These are phyloP conservation scores for Ophiocordyceps camponoti-floridani DNA, from an alignment of 2,329 filamentous ascomycete genomes.

Conservation along the genomic window DNA sequence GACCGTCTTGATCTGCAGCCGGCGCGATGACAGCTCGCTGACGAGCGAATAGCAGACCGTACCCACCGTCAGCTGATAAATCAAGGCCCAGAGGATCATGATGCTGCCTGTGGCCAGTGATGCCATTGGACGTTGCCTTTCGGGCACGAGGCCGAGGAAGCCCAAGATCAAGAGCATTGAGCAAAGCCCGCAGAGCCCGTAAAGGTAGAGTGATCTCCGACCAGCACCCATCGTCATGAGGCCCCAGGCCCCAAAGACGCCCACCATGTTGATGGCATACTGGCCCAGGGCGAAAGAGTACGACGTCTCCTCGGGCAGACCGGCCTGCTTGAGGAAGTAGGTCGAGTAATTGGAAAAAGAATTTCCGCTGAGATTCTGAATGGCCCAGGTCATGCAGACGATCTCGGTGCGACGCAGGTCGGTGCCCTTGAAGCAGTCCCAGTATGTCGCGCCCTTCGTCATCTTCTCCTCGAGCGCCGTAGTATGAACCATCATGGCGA, in stretches of 20 bases:
- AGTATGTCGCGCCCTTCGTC: slow-evolving; percentile 54
- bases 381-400: slow-evolving; percentile 45
- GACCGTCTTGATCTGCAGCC: slow-evolving; percentile 81
- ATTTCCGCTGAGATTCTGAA: slow-evolving; percentile 45
- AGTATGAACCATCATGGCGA: slow-evolving; percentile 87
- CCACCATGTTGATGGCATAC: slow-evolving; percentile 58
- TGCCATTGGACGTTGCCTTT: slow-evolving; percentile 35
- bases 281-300: slow-evolving; percentile 46
- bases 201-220: slow-evolving; percentile 58
- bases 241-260: slow-evolving; percentile 67
- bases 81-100: slow-evolving; percentile 67
- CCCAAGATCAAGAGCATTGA: slow-evolving; percentile 68
- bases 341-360: slow-evolving; percentile 49
- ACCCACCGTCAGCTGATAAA: slow-evolving; percentile 75
- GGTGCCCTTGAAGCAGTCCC: slow-evolving; percentile 68
- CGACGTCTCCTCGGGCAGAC: slow-evolving; percentile 29
- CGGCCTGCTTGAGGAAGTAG: slow-evolving; percentile 43
- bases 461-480: slow-evolving; percentile 64
- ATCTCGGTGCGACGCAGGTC: slow-evolving; percentile 63
- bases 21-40: slow-evolving; percentile 62
- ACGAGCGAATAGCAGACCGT: slow-evolving; percentile 85
- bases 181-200: slow-evolving; percentile 56
- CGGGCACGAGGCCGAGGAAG: slow-evolving; percentile 60
- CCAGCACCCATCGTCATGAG: slow-evolving; percentile 61
- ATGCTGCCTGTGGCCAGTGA: slow-evolving; percentile 69